Base-by-base conservation (phyloP, 2,329 filamentous ascomycete genomes). In the Calonectria ilicicola region DNA sequence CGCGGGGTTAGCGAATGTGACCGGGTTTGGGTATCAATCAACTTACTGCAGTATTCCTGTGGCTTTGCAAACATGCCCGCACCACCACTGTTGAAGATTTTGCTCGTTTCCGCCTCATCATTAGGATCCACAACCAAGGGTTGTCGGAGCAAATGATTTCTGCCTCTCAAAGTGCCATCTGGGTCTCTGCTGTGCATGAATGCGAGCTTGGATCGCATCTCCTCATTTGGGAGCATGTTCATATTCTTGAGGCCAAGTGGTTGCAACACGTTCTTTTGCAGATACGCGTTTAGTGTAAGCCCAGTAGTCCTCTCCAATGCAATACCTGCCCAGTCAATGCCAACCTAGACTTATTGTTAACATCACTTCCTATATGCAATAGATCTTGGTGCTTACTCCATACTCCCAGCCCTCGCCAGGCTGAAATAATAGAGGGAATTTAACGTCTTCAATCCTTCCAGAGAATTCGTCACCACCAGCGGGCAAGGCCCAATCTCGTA, bases 331-430 rank as follows among this genome's bases (percentile, higher is more conserved):
- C 89, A 91, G 76, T 91, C 89, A 8, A 90, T 83, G 14, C 81
- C 81, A 10, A 84, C 83, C 89, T 92, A 47, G 2, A 5, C 10
- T 60, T 10, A 14, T 46, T 1, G n/a, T 49, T 27, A 64, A 60
- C 32, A 5, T 35, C 1, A 19, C 12, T 6, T 10, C 38, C 53
- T 26, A 0, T 2, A 15, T 26, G 3, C 1, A 5, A 26, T 26
- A 7, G 5, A 40, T 7, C 1, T 15, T 51, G 2, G 44, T 0
- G 82, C 85, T 83, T 81, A 90, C 87, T 1, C 89, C 89, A n/a
- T 93, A 93, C 67, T 90, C 86, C 89, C 90, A 94, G 3, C 84
- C 84, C 29, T 88, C 86, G 0, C 92, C 92, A 0, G 92, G 92
- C 74, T 94, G 91, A 74, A 92, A 91, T 1, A 93, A 80, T 19